A percentile compares a stretch with the other conserved stretches of the same genome.
phyloP scores from a whole-genome alignment of 306 rosid genomes.

The Ormosia emarginata region DNA sequence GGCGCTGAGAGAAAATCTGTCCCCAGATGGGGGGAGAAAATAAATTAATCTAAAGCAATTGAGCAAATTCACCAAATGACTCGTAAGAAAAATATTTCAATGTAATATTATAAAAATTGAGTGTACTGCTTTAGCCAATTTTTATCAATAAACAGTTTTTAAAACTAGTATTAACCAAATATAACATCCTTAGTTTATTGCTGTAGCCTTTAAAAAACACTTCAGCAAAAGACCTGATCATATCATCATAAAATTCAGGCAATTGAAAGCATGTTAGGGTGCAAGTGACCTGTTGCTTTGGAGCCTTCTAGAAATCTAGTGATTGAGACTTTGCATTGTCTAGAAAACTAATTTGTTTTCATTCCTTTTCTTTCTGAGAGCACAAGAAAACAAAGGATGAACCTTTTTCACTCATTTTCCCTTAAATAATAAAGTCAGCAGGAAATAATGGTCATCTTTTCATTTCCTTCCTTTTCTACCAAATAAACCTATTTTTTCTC shows the following conservation, averaged over 20 bases:
- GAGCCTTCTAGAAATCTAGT: background rate
- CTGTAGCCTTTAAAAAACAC: background rate
- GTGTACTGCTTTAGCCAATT: background rate
- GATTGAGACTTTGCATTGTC: background rate
- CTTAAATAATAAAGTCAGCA: background rate
- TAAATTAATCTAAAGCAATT: constrained; percentile 15
- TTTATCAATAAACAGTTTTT: background rate
- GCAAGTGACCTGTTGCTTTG: background rate
- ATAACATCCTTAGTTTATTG: background rate
- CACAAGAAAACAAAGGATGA: background rate
- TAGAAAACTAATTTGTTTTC: background rate
- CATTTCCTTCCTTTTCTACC: background rate
- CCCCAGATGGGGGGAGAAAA: constrained; percentile 15
- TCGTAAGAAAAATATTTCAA: background rate
- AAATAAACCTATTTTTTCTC: background rate
- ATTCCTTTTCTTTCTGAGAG: background rate
- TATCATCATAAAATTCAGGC: background rate
- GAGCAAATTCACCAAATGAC: background rate
- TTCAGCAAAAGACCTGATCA: constrained; percentile 9
- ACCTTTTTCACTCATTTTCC: constrained; percentile 4
- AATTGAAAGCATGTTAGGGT: background rate
- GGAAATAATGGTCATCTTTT: background rate
- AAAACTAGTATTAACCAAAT: background rate
- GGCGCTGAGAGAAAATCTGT: constrained; percentile 63
- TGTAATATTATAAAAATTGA: background rate